Evolutionary conservation across 495 filamentous ascomycete species (phyloP), one percentile per base, ranked within the genome.

Genomic region (Hyaloscypha variabilis): DNA sequence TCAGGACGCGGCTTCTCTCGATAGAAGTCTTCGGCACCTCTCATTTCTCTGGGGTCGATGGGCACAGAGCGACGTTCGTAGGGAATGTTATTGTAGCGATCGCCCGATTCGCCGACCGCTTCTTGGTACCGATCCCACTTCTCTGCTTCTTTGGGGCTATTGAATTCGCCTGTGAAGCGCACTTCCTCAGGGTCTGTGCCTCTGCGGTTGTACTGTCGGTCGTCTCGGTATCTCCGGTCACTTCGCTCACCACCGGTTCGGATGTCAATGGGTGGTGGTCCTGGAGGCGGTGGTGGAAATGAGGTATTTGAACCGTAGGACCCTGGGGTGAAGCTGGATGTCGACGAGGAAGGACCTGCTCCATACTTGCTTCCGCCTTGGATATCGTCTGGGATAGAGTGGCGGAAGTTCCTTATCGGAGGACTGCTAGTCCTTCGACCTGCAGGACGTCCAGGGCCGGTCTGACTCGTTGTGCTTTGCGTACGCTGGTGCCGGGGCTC

Each of bases 21-120:
- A 34, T 72, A 69, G 60, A 65, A 72, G 21, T 72, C 70, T 30
- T 72, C 70, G 5, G 64, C 66, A 49, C 66, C 64, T 49, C 67
- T 52, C 19, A 57, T 34, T 30, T 72, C 67, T 14, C 63, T 19
- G 19, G 63, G 60, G 50, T 69, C 69, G 39, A 62, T 30, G 24
- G 54, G 14, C 8, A 67, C 28, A 62, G 63, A 63, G 13, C 28
- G 57, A 14, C 67, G 60, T 10, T 69, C 70, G 51, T 72, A 67
- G 13, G 60, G 51, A 23, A 14, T 17, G 14, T 39, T 31, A 42
- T 57, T 62, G 25, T 19, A 23, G 14, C 55, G 25, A 11, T 60
- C 36, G 11, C 53, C 24, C 11, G 34, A 26, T 24, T 23, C 42
- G 1, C 39, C 62, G 25, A 34, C 10, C 10, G 46, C 58, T 30